phyloP scores from a whole-genome alignment of 2,329 filamentous ascomycete genomes.

The Davidsoniella australis region DNA sequence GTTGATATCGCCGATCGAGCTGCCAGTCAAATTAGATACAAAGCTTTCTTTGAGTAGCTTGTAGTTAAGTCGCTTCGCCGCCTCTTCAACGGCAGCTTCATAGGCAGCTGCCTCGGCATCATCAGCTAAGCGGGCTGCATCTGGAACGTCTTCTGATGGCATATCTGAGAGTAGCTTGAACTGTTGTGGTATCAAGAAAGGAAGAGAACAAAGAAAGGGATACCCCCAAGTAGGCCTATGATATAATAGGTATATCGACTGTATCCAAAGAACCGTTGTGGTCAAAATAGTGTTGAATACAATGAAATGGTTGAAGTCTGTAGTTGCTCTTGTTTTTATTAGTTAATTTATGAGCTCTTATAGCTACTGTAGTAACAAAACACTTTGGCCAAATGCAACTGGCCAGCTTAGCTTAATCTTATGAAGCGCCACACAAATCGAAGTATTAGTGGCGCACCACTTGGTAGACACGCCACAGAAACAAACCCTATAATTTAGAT shows the following conservation, averaged over 20 bases:
- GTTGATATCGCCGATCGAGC: slow-evolving; percentile 72
- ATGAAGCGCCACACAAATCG: too few species aligned
- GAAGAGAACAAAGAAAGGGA: too few species aligned
- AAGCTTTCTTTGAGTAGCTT: slow-evolving; percentile 91
- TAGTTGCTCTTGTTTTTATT: too few species aligned
- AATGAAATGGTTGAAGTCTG: neutral
- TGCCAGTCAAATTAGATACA: slow-evolving; percentile 78
- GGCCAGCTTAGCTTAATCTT: too few species aligned
- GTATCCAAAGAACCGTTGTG: neutral
- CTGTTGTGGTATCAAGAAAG: neutral
- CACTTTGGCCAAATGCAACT: too few species aligned
- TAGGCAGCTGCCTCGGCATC: neutral
- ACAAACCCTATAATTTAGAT: too few species aligned
- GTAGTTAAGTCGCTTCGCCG: slow-evolving; percentile 35
- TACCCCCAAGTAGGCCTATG: too few species aligned
- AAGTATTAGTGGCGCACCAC: too few species aligned
- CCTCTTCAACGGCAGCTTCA: slow-evolving; percentile 20
- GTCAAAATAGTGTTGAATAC: neutral
- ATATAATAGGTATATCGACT: neutral
- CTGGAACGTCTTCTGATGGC: neutral
- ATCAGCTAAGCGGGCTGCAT: neutral
- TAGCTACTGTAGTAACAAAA: too few species aligned
- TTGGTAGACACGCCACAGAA: too few species aligned
- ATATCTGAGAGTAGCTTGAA: neutral
- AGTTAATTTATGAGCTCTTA: too few species aligned